Evolutionary conservation across 805 yeast species (phyloP).

Genomic region (Naumovozyma baii): DNA sequence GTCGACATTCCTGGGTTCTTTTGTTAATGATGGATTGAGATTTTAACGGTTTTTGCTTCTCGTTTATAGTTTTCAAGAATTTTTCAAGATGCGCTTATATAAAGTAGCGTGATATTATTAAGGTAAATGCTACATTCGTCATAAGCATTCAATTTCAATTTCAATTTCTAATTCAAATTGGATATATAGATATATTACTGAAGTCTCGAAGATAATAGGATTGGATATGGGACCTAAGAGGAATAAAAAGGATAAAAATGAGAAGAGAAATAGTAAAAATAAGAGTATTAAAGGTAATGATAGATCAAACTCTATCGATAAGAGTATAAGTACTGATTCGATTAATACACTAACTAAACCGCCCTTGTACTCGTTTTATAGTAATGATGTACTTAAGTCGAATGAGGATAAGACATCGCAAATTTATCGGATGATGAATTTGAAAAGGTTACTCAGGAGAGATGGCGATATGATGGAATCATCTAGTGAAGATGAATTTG

Average conservation of each 20-base stretch:
- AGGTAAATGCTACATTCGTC: no score
- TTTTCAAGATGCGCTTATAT: not conserved
- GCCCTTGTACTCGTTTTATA: slow-evolving; percentile 40
- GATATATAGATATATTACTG: no score
- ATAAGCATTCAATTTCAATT: no score
- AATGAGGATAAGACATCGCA: slow-evolving; percentile 20
- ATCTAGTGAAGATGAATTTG: slow-evolving; percentile 11
- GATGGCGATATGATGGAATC: slow-evolving; percentile 23
- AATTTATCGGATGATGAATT: not conserved
- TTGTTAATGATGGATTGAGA: no score
- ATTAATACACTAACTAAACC: slow-evolving; percentile 40
- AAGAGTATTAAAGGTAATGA: not conserved
- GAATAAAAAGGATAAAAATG: not conserved
- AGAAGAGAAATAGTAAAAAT: slow-evolving; percentile 3
- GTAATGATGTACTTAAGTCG: slow-evolving; percentile 28
- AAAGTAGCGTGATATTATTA: no score
- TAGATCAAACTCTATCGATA: no score
- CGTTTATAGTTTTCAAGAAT: not conserved
- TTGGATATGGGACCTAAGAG: not conserved
- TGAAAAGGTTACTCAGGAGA: not conserved
- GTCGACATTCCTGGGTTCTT: not conserved
- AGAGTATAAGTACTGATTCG: slow-evolving; percentile 28
- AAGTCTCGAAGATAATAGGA: not conserved
- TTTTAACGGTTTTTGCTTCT: no score
- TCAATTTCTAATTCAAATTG: no score